Evolutionary conservation across 2,329 filamentous ascomycete genomes (phyloP).

Genomic region (Microdochium trichocladiopsis): DNA sequence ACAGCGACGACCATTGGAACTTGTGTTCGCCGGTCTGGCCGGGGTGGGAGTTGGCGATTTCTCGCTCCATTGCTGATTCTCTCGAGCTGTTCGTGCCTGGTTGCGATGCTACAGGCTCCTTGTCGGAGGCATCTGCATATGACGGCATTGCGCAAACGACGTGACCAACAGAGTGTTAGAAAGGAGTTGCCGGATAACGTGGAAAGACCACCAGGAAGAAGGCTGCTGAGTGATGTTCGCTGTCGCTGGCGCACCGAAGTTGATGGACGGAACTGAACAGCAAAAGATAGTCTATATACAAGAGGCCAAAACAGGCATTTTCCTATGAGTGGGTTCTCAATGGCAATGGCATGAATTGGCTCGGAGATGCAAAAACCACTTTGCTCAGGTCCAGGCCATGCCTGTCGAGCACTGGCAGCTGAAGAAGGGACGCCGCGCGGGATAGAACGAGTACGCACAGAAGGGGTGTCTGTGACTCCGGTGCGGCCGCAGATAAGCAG

Average conservation of each 20-base stretch:
- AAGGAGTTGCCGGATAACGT: background rate
- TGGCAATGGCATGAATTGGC: background rate
- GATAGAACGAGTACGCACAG: background rate
- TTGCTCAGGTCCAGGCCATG: background rate
- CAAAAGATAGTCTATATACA: background rate
- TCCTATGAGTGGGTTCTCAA: background rate
- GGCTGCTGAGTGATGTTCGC: background rate
- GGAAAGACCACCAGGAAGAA: background rate
- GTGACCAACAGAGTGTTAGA: background rate
- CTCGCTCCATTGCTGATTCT: background rate
- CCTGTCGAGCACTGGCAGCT: background rate
- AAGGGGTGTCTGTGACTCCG: background rate
- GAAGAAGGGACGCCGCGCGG: background rate
- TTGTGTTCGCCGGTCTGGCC: background rate
- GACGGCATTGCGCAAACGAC: background rate
- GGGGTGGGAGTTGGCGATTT: background rate
- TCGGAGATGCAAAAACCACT: background rate
- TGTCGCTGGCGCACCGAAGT: background rate
- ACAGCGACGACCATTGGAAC: slow-evolving; percentile 17
- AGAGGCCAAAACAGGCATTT: background rate
- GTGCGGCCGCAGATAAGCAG: background rate
- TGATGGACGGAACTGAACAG: background rate
- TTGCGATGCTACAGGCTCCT: background rate
- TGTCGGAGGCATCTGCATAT: background rate
- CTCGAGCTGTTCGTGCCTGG: background rate